Conservation (phyloP, 225 moss, liverwort and hornwort species). For the Straminergon stramineum region DNA sequence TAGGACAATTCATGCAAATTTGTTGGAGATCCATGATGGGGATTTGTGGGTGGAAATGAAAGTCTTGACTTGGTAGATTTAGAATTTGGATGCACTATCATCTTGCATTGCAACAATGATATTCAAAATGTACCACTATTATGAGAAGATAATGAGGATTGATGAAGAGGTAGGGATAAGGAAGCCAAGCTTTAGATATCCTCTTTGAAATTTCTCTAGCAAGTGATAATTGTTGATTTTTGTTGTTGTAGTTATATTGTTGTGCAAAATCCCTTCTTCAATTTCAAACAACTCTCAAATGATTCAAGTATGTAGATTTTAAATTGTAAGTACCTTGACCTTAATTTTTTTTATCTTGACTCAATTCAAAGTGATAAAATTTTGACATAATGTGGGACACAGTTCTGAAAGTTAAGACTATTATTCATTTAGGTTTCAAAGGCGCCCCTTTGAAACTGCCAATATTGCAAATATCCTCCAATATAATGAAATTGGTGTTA, state of each 20-base stretch:
- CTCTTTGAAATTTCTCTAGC: rapidly evolving
- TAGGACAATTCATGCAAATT: neutral
- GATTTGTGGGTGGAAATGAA: neutral
- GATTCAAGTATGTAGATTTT: neutral
- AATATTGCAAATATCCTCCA: neutral
- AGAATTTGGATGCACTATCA: neutral
- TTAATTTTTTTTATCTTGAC: neutral
- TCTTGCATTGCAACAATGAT: neutral
- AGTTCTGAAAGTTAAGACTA: neutral
- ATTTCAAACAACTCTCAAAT: neutral
- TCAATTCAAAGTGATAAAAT: neutral
- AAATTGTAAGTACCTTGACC: neutral
- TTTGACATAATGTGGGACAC: neutral
- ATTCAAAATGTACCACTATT: too few species aligned
- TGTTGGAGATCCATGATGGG: neutral
- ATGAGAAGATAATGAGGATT: rapidly evolving
- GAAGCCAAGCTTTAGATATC: neutral
- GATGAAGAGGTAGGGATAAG: too few species aligned
- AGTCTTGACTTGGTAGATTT: too few species aligned
- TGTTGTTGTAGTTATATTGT: rapidly evolving
- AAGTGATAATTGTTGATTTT: neutral
- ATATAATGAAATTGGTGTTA: neutral
- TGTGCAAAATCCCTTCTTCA: neutral
- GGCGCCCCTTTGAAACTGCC: neutral
- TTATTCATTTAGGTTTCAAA: neutral